Base-by-base conservation (phyloP, 1,284 basidiomycete species). In the Fomitopsis betulina region DNA sequence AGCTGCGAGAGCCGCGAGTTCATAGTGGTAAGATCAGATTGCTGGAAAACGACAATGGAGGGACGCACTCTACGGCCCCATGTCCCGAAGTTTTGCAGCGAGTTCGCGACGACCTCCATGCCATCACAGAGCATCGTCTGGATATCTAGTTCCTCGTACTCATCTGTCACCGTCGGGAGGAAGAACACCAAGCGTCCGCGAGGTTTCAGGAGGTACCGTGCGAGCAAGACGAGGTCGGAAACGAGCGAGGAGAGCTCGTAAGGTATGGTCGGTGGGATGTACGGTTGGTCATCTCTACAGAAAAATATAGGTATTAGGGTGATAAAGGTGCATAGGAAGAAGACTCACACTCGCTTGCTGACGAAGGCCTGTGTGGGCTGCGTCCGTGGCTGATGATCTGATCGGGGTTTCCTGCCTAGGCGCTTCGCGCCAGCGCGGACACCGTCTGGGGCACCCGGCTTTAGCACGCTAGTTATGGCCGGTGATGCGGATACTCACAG, bases 381-480 rank as follows among this genome's bases (percentile, higher is more conserved):
- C 19, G 42, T 27, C 21, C 55, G 56, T 25, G 32, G 53, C 9
- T 53, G 15, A 23, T 56, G 58, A 15, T 57, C 53, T n/a, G 73
- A 75, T 12, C 83, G 74, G 57, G 78, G 79, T 65, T 86, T 89
- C 27, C 94, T 80, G 0, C 97, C 97, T 1, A 97, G 78, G 37
- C 96, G 82, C 73, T 99, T 99, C 2, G 97, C 97, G 1, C 97
- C 97, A 17, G 97, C 96, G 32, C 97, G 81, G 0, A 99, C 94
- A 10, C 96, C 97, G 71, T 99, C 96, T 87, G 68, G 58, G 35
- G 8, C 33, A 37, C 6, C 10, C 12, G 5, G 27, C 27, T 39
- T n/a, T 23, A 32, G n/a, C 19, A 23, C 3, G 38, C 33, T 6
- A 6, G 23, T 7, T 38, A 9, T 53, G 12, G 33, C 21, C 38